Evolutionary conservation across 495 filamentous ascomycete genomes (phyloP).

Genomic region (Cenococcum geophilum): DNA sequence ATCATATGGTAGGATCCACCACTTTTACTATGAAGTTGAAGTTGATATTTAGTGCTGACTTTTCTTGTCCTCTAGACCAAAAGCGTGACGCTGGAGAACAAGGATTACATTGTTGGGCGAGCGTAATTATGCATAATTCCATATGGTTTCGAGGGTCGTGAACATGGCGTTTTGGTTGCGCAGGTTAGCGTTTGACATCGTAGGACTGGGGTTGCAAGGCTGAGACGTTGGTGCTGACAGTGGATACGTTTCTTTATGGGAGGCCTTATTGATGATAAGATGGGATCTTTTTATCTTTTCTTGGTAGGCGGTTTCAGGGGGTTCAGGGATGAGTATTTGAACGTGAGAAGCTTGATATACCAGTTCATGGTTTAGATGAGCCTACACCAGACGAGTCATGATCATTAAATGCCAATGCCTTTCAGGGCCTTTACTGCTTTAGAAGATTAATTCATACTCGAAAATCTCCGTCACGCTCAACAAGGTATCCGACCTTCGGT

Average conservation of each 20-base stretch:
- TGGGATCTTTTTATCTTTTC: background rate
- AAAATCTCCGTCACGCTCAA: too few relatives aligned
- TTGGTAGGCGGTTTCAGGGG: too few relatives aligned
- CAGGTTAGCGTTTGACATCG: background rate
- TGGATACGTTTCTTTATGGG: background rate
- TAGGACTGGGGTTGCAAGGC: too few relatives aligned
- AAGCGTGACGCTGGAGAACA: slow-evolving; percentile 92
- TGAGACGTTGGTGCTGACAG: background rate
- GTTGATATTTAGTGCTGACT: slow-evolving; percentile 6
- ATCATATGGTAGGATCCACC: slow-evolving; percentile 72
- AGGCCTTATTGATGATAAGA: background rate
- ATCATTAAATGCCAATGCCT: too few relatives aligned
- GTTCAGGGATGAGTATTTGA: too few relatives aligned
- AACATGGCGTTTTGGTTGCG: background rate
- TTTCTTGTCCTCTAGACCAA: slow-evolving; percentile 52
- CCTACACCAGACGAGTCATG: too few relatives aligned
- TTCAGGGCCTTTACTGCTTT: too few relatives aligned
- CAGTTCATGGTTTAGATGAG: too few relatives aligned
- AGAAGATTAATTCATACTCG: too few relatives aligned
- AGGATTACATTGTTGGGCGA: slow-evolving; percentile 60
- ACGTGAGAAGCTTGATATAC: too few relatives aligned
- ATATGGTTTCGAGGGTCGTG: background rate
- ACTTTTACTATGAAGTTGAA: background rate
- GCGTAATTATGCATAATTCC: slow-evolving; percentile 9
- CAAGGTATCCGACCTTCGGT: too few relatives aligned